Evolutionary conservation across 805 yeast genomes (phyloP).

Genomic region (Lipomyces starkeyi): DNA sequence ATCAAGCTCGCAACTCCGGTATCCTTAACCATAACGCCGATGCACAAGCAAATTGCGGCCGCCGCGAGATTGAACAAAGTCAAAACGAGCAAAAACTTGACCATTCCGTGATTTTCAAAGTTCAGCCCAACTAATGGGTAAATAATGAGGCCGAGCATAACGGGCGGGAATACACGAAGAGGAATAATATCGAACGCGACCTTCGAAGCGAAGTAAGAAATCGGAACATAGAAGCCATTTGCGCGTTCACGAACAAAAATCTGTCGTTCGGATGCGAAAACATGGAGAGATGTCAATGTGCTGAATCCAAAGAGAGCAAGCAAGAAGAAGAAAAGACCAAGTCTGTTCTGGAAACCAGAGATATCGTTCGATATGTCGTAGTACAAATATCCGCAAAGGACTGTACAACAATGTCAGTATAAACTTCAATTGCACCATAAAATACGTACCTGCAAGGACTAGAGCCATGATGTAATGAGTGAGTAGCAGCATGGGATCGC

Average conservation of each 20-base stretch:
- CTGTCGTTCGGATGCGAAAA: constrained; percentile 86
- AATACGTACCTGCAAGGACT: constrained; percentile 59
- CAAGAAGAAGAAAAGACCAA: constrained; percentile 90
- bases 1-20: constrained; percentile 90
- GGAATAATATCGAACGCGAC: constrained; percentile 92
- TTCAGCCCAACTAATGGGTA: constrained; percentile 87
- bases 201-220: constrained; percentile 83
- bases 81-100: constrained; percentile 70
- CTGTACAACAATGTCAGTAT: constrained; percentile 9
- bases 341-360: constrained; percentile 93
- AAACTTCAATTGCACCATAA: background rate
- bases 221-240: constrained; percentile 88
- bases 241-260: constrained; percentile 93
- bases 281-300: constrained; percentile 86
- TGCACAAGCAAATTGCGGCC: constrained; percentile 79
- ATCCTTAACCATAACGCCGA: constrained; percentile 86
- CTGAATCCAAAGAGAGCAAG: constrained; percentile 93
- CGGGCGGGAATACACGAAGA: constrained; percentile 88
- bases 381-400: constrained; percentile 84
- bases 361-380: constrained; percentile 85
- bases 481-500: constrained; percentile 87
- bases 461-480: constrained; percentile 83
- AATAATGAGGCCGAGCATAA: constrained; percentile 74
- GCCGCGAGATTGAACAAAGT: constrained; percentile 86
- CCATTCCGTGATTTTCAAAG: constrained; percentile 69